Base-by-base conservation (phyloP, 306 rosid genomes). In the Castanea mollissima region DNA sequence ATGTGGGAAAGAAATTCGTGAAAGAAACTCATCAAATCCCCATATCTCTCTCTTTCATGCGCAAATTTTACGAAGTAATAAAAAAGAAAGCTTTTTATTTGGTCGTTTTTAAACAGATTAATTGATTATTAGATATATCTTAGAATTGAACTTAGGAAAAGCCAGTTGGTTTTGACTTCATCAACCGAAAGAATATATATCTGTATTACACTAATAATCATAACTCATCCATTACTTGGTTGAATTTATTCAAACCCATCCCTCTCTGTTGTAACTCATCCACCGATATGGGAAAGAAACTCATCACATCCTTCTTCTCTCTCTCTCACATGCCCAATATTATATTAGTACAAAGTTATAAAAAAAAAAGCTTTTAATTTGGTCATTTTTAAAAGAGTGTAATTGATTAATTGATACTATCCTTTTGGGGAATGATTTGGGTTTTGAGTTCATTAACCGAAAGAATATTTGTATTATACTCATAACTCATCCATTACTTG, bases 251-350 rank as follows among this genome's bases (percentile, higher is more conserved):
- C 5, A 13, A 68, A 2, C 71, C 41, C 71, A 41, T 41, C 12
- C 46, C 46, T 41, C 46, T 68, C 68, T 77, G 57, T 18, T 6
- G 20, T 15, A 62, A 60, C 78, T 78, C 46, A 35, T 73, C 65
- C 80, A 41, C 81, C 44, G 21, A 78, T 80, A 32, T 25, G 58
- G 74, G 65, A 74, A 80, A 55, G 57, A 32, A 63, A 70, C 51
- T 55, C 21, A 72, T 74, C 74, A 49, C 60, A 6, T 81, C 34
- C 11, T 38, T 38, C 44, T 38, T 38, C 27, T 25, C 27, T 1
- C 44, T 41, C 46, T 7, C 46, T 8, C 46, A 0, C 58, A 11
- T 15, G 13, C 15, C 7, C 18, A 25, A 34, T 41, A 41, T 41
- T 41, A 41, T 41, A 41, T 41, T 8, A 41, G 46, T 38, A 38